Evolutionary conservation across 1,139 yeast species (phyloP).

Genomic region (Debaryomyces subglobosus): DNA sequence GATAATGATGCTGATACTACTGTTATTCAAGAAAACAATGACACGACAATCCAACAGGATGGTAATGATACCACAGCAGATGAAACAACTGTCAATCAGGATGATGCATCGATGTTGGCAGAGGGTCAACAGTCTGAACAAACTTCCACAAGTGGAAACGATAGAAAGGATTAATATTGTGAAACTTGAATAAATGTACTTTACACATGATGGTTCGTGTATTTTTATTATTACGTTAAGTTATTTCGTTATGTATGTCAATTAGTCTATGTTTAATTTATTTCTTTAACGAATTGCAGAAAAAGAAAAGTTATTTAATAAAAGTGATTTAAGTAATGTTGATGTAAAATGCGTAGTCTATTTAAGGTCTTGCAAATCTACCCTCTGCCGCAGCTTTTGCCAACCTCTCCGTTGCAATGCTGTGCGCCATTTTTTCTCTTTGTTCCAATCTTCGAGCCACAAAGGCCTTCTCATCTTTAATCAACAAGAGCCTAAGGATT

Average conservation of each 20-base stretch:
- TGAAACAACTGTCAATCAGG: constrained; percentile 40
- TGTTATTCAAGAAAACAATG: constrained; percentile 41
- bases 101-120: constrained; percentile 29
- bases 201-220: background rate
- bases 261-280: constrained; percentile 1
- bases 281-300: background rate
- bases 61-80: constrained; percentile 49
- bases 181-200: background rate
- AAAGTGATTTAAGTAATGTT: background rate
- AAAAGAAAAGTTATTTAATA: constrained; percentile 3
- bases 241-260: background rate
- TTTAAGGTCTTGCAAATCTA: constrained; percentile 19
- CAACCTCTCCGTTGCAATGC: constrained; percentile 63
- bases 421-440: constrained; percentile 63
- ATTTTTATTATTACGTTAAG: constrained; percentile 3
- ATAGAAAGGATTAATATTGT: background rate
- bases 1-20: constrained; percentile 40
- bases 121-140: constrained; percentile 14
- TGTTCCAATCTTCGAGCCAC: constrained; percentile 62
- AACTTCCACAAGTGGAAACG: background rate
- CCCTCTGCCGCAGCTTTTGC: constrained; percentile 52
- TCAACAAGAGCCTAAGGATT: constrained; percentile 60
- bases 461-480: constrained; percentile 43
- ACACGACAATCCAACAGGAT: constrained; percentile 44
- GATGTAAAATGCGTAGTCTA: background rate